Percentiles rank a stretch among this genome's conserved stretches.
These are phyloP conservation scores for Cercospora janseana DNA, from an alignment of 2,329 filamentous ascomycete species.

Conservation along the genomic window DNA sequence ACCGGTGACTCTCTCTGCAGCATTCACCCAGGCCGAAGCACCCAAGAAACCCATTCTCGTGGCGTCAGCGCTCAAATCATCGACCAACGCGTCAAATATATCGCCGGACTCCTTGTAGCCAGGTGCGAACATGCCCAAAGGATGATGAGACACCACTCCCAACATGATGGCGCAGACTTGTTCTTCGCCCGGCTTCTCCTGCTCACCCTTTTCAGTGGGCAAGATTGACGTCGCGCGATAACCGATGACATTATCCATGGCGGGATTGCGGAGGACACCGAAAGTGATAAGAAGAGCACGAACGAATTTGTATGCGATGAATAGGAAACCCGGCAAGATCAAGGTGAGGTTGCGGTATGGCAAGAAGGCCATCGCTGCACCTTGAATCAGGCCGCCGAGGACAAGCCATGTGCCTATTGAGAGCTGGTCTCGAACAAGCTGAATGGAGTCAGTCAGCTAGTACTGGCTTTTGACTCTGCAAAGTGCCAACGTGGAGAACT, in stretches of 20 bases:
- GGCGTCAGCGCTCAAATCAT: conserved; percentile 15
- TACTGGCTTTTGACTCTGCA: too few species aligned
- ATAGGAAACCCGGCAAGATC: conserved; percentile 16
- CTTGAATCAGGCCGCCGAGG: conserved; percentile 38
- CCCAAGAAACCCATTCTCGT: conserved; percentile 19
- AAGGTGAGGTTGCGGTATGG: conserved; percentile 30
- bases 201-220: conserved; percentile 17
- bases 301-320: conserved; percentile 36
- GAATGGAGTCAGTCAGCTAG: neutral
- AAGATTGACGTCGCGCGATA: conserved; percentile 19
- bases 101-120: conserved; percentile 22
- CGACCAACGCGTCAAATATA: conserved; percentile 16
- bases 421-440: conserved; percentile 15
- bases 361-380: conserved; percentile 33
- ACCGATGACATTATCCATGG: conserved; percentile 34
- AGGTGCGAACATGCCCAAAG: conserved; percentile 23
- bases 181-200: conserved; percentile 13
- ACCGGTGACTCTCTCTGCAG: neutral
- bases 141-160: conserved; percentile 20
- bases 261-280: conserved; percentile 36
- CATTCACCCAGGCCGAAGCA: neutral
- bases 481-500: neutral
- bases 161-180: conserved; percentile 20
- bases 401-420: conserved; percentile 15
- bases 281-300: conserved; percentile 35